phyloP scores from a whole-genome alignment of 495 filamentous ascomycete species.

The Talaromyces trachyspermus region DNA sequence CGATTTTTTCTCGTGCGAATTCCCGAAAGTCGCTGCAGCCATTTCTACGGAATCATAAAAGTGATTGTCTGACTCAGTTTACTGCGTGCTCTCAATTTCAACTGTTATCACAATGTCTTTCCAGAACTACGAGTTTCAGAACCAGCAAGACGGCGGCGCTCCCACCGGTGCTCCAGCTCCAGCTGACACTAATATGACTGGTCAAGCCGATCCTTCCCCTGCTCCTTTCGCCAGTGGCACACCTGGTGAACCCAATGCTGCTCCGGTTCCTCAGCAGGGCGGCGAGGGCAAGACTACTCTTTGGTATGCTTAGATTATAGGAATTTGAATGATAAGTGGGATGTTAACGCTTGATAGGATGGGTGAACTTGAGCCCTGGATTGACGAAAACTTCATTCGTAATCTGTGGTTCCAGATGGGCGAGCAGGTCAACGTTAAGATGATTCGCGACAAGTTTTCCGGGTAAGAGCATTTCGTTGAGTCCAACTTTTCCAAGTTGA shows the following conservation, averaged over 20 bases:
- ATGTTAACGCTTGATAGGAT: slow-evolving; percentile 53
- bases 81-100: slow-evolving; percentile 19
- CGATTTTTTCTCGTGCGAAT: slow-evolving; percentile 4
- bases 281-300: slow-evolving; percentile 72
- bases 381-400: slow-evolving; percentile 97
- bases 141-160: slow-evolving; percentile 47
- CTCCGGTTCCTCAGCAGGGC: slow-evolving; percentile 47
- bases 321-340: neutral
- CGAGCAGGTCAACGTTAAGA: slow-evolving; percentile 96
- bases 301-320: slow-evolving; percentile 51
- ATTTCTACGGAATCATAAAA: slow-evolving; percentile 1
- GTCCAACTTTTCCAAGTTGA: neutral
- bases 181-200: slow-evolving; percentile 44
- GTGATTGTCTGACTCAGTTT: slow-evolving; percentile 23
- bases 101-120: slow-evolving; percentile 43
- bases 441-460: slow-evolving; percentile 99
- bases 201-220: slow-evolving; percentile 47
- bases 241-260: slow-evolving; percentile 44
- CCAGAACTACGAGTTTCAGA: slow-evolving; percentile 53
- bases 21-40: slow-evolving; percentile 8
- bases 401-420: slow-evolving; percentile 85
- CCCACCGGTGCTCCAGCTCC: slow-evolving; percentile 45
- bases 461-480: slow-evolving; percentile 57
- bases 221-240: slow-evolving; percentile 48
- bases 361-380: slow-evolving; percentile 98